Evolutionary conservation across 1,284 basidiomycete species (phyloP).

Genomic region (Laetiporus sulphureus): DNA sequence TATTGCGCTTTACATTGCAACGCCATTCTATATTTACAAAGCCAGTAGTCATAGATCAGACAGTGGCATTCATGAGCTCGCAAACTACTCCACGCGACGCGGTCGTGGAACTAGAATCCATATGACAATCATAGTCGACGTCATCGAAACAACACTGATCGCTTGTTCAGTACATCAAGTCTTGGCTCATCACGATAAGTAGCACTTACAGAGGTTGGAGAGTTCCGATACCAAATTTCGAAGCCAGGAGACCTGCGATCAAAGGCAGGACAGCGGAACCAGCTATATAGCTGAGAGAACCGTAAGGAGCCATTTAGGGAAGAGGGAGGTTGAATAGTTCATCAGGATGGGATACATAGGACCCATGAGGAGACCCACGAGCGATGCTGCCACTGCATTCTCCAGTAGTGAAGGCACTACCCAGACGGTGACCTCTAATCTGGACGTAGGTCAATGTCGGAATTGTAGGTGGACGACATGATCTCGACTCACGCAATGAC

Average conservation of each 20-base stretch:
- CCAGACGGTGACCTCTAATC: conserved; percentile 59
- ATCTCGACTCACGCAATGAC: conserved; percentile 44
- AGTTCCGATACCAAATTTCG: conserved; percentile 39
- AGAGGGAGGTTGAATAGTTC: conserved; percentile 38
- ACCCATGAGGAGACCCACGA: conserved; percentile 43
- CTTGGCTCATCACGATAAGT: conserved; percentile 32
- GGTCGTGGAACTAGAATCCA: conserved; percentile 25
- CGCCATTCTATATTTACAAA: too few species aligned
- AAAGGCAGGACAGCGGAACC: conserved; percentile 50
- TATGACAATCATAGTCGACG: conserved; percentile 26
- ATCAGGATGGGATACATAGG: conserved; percentile 52
- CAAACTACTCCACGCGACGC: conserved; percentile 12
- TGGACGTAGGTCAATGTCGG: conserved; percentile 16
- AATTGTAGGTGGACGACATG: not conserved
- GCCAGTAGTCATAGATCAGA: not conserved
- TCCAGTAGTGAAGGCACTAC: conserved; percentile 48
- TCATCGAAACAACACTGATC: conserved; percentile 20
- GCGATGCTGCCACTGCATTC: conserved; percentile 43
- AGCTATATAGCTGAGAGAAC: conserved; percentile 50
- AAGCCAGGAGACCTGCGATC: conserved; percentile 48
- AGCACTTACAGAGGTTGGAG: conserved; percentile 52
- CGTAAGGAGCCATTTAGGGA: conserved; percentile 48
- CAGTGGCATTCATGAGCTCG: not conserved
- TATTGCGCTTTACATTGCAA: too few species aligned
- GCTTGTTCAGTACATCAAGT: conserved; percentile 28